These are phyloP conservation scores for Rhynchospora breviuscula DNA, from an alignment of 176 grass and related monocot genomes.

Conservation along the genomic window DNA sequence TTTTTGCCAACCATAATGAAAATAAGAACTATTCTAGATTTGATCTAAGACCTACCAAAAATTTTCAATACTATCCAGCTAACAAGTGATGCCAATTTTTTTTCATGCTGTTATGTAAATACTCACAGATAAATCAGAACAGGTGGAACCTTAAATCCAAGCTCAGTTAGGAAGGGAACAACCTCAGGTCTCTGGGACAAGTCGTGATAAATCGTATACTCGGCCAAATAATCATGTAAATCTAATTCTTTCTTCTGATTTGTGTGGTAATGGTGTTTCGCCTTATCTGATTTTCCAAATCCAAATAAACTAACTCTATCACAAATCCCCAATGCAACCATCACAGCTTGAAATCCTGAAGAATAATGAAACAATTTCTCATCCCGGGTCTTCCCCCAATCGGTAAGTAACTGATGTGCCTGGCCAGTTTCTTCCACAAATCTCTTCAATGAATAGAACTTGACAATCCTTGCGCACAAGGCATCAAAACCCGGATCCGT, in stretches of 20 bases:
- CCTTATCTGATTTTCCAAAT: constrained; percentile 65
- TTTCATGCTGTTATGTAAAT: not conserved
- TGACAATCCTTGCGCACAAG: constrained; percentile 74
- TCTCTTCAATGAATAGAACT: constrained; percentile 82
- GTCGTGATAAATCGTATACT: constrained; percentile 79
- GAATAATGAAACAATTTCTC: constrained; percentile 82
- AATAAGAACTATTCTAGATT: not conserved
- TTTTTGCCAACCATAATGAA: not conserved
- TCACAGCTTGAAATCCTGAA: constrained; percentile 93
- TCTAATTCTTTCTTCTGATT: constrained; percentile 92
- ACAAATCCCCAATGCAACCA: constrained; percentile 82
- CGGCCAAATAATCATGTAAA: constrained; percentile 85
- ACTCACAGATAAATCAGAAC: constrained; percentile 64
- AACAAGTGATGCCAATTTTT: constrained; percentile 13
- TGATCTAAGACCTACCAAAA: not conserved
- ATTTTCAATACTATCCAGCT: constrained; percentile 5
- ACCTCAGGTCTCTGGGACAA: constrained; percentile 52
- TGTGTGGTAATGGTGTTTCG: constrained; percentile 95
- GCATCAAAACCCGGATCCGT: constrained; percentile 75
- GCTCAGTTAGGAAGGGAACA: constrained; percentile 73
- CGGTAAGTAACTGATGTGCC: constrained; percentile 9
- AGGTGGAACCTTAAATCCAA: constrained; percentile 42
- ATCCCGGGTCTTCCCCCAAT: constrained; percentile 53
- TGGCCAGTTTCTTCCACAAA: constrained; percentile 51
- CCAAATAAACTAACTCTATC: constrained; percentile 80